phyloP scores from a whole-genome alignment of 2,329 filamentous ascomycete species.

The Sporothrix brasiliensis region DNA sequence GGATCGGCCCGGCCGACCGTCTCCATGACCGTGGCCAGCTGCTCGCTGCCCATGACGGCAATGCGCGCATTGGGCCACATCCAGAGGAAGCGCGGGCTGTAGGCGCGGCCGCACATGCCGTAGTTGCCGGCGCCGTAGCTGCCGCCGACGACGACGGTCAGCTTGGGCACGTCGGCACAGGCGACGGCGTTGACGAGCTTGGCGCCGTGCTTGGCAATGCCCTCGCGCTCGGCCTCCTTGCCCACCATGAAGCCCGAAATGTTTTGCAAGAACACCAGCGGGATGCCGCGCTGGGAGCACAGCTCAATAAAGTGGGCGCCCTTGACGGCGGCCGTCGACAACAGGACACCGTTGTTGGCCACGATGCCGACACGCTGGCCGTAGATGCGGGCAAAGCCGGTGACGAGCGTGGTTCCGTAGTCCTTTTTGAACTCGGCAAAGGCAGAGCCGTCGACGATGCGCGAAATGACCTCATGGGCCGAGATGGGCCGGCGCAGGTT shows the following conservation, averaged over 20 bases:
- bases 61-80: slow-evolving; percentile 98
- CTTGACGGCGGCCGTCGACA: slow-evolving; percentile 86
- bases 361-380: slow-evolving; percentile 90
- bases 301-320: slow-evolving; percentile 97
- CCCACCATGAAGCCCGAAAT: slow-evolving; percentile 99
- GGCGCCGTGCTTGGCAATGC: slow-evolving; percentile 96
- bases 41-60: slow-evolving; percentile 93
- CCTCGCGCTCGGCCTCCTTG: slow-evolving; percentile 84
- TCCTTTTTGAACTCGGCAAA: slow-evolving; percentile 94
- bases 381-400: slow-evolving; percentile 87
- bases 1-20: slow-evolving; percentile 82
- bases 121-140: slow-evolving; percentile 96
- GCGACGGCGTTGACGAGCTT: slow-evolving; percentile 95
- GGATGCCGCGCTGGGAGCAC: slow-evolving; percentile 85
- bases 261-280: slow-evolving; percentile 92
- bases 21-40: slow-evolving; percentile 91
- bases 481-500: slow-evolving; percentile 85
- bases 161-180: slow-evolving; percentile 92
- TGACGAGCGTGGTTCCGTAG: slow-evolving; percentile 87
- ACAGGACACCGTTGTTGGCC: slow-evolving; percentile 94
- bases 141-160: slow-evolving; percentile 93
- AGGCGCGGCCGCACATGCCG: slow-evolving; percentile 95
- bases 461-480: slow-evolving; percentile 86
- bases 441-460: slow-evolving; percentile 85
- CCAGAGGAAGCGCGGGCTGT: slow-evolving; percentile 87